Percentiles rank a stretch among this genome's conserved stretches.
Evolutionary conservation across 306 rosid species (phyloP).

Genomic region (Pyrus pyrifolia): DNA sequence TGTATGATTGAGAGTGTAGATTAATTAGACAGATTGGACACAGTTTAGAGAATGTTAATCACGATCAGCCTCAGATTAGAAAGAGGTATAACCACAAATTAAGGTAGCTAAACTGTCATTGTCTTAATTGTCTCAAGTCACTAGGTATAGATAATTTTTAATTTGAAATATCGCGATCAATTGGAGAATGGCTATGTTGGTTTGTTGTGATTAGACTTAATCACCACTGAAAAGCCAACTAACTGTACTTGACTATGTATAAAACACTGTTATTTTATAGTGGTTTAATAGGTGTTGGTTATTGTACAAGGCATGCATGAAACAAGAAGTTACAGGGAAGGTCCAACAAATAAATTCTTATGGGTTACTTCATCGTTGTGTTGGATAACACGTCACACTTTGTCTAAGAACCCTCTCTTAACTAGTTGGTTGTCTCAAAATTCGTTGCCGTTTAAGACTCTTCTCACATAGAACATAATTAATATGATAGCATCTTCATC

Average conservation of each 20-base stretch:
- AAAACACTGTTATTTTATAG: constrained; percentile 2
- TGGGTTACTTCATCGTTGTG: constrained; percentile 42
- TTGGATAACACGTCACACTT: constrained; percentile 40
- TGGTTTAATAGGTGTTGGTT: constrained; percentile 19
- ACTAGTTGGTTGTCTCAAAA: not conserved
- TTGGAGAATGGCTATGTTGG: constrained; percentile 16
- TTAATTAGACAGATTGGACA: not conserved
- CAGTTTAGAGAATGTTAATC: constrained; percentile 7
- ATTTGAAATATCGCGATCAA: constrained; percentile 28
- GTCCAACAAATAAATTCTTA: constrained; percentile 33
- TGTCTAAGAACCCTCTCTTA: constrained; percentile 1
- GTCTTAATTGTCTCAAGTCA: constrained; percentile 19
- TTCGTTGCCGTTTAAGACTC: constrained; percentile 14
- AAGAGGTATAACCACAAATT: constrained; percentile 8
- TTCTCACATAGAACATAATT: not conserved
- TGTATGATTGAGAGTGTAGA: not conserved
- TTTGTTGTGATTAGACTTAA: constrained; percentile 31
- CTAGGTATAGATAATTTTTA: constrained; percentile 9
- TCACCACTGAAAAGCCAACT: constrained; percentile 41
- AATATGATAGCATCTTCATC: not conserved
- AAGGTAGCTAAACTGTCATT: constrained; percentile 46
- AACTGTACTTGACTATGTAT: constrained; percentile 32
- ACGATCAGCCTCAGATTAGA: constrained; percentile 9
- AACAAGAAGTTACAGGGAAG: constrained; percentile 17
- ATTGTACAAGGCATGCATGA: constrained; percentile 8